Conservation (phyloP, 108 stramenopile species). For the Cyclotella baltica region DNA sequence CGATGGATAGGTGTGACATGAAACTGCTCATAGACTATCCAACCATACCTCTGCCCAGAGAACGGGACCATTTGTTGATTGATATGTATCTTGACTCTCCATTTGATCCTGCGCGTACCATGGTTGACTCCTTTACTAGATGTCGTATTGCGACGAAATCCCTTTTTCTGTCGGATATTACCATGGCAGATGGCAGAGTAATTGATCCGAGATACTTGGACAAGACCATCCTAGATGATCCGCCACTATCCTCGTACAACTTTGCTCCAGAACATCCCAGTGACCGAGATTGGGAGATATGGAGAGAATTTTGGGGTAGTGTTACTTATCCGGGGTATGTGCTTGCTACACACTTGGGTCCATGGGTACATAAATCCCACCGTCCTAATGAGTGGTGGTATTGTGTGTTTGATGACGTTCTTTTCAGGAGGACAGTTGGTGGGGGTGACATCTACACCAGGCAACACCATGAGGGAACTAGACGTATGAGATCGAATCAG, state of each 20-base stretch:
- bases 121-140: neutral
- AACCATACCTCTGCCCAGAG: neutral
- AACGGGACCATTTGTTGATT: conserved; percentile 1
- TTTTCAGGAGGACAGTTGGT: neutral
- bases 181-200: conserved; percentile 1
- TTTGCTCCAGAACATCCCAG: neutral
- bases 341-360: neutral
- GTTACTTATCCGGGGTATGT: neutral
- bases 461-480: neutral
- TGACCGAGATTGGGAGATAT: neutral
- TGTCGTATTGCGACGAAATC: neutral
- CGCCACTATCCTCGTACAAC: neutral
- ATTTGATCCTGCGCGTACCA: neutral
- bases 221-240: neutral
- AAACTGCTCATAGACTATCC: neutral
- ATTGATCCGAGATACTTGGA: neutral
- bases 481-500: neutral
- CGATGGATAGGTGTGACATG: conserved; percentile 18
- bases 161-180: conserved; percentile 19
- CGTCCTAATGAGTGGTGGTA: neutral
- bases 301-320: neutral
- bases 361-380: neutral
- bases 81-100: neutral
- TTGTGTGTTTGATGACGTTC: neutral
- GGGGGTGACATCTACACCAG: neutral